Base-by-base conservation (phyloP, 1,284 basidiomycete species). In the Irpex sp. region DNA sequence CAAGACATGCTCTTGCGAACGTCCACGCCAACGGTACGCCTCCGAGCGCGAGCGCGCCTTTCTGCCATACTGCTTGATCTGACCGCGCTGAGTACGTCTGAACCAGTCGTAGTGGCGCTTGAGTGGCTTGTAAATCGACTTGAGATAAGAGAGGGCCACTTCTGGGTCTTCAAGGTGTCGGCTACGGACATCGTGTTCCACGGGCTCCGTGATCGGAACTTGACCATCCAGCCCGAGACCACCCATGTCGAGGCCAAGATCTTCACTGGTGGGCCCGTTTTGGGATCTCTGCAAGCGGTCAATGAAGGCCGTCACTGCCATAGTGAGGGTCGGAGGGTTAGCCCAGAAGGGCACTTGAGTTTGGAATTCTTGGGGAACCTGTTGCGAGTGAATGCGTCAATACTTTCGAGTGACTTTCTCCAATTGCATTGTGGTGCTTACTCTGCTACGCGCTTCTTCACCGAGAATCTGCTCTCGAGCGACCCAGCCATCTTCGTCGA, bases 61-160 rank as follows among this genome's bases (percentile, higher is more conserved):
- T 39, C 95, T 85, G 4, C 84, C 86, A 75, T 95, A 98, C 72
- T 94, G 92, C 71, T 93, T 92, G 70, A 98, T 92, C 74, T 96
- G 93, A 7, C 94, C 94, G 7, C 92, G 86, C 75, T 98, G 95
- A 1, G 95, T 97, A 58, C 89, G 87, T 33, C 94, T 85, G 84
- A 97, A 97, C 95, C 95, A 98, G 63, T 93, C 88, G 72, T 97
- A 98, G 75, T 98, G 96, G 17, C 92, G 84, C 68, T 92, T 92
- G 11, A 97, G 81, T 4, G 92, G 89, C 31, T 80, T 78, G 71
- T 98, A 98, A 64, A 97, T 92, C 3, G 87, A 88, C 56, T 80
- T 83, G 56, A 97, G 81, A 77, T 88, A 96, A 1, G 78, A 71
- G 3, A 86, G 77, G 0, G 90, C 90, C 8, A 89, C 78, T 19